Base-by-base conservation (phyloP, 176 grass and related monocot species). In the Triticum monococcum region DNA sequence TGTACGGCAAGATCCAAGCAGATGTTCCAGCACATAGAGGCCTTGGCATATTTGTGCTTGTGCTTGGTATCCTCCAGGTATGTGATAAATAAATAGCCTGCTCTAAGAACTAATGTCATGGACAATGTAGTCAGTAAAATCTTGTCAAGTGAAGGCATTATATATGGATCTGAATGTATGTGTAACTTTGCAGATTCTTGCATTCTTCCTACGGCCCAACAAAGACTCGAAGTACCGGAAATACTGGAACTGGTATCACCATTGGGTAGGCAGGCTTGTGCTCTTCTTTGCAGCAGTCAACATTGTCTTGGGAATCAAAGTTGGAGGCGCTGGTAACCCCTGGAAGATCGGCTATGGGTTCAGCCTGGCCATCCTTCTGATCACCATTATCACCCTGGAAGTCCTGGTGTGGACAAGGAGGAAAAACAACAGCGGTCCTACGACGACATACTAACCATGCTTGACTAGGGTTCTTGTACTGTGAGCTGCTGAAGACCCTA, bases 201-300 rank as follows among this genome's bases (percentile, higher is more conserved):
- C 97, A 1, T 93, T 99, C 68, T 99, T 99, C 62, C 17, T 93
- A 16, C 86, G 89, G 79, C 94, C 97, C 7, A 70, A 88, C 13
- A 92, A 97, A 81, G 97, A 97, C 5, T 87, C 97, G 3, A 99
- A 97, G 73, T 79, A 89, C 77, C 88, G 94, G 28, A 94, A 83
- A 68, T 99, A 87, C 85, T 99, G 97, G 97, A 96, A 97, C 71
- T 99, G 97, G 97, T 99, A 94, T 78, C 97, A 99, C 87, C 94
- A 99, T 12, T 97, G 94, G 94, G 89, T 81, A 14, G 97, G 97
- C 64, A 89, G 97, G 88, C 89, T 97, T 12, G 73, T 81, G 13
- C 92, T 99, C 75, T 96, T 99, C 85, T 86, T 96, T 20, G 90
- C 97, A 24, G 97, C 94, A 2, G 79, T 97, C 40, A 97, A 99